Evolutionary conservation across 306 rosid genomes (phyloP), one percentile per base, ranked within the genome.

Genomic region (Vicia villosa): DNA sequence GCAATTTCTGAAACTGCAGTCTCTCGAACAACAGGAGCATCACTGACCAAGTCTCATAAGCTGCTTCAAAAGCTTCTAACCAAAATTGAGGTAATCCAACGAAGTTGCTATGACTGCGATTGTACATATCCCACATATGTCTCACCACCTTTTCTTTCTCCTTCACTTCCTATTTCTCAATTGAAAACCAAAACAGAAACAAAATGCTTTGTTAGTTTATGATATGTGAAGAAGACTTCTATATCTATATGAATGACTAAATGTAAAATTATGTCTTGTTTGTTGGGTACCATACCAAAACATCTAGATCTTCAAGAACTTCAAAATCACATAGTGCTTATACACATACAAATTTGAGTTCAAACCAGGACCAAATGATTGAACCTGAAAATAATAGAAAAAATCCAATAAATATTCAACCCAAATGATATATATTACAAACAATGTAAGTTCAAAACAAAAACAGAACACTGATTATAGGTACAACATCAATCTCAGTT

Each of bases 101-200:
- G 16, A 54, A 68, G 9, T 42, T 75, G 34, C 90, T 73, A 82
- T 72, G n/a, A n/a, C n/a, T n/a, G n/a, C n/a, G n/a, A n/a, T n/a
- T n/a, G n/a, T n/a, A n/a, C n/a, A n/a, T n/a, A 60, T 88, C 90
- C 98, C 98, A 92, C 91, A 92, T 82, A 54, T 79, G 91, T 73
- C 81, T 83, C 78, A 88, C 98, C 67, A 76, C 87, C 42, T 84
- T 92, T 86, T 85, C 85, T 57, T 89, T 82, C 66, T 88, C 98
- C 79, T 86, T 96, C 76, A 92, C 96, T 78, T 92, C 98, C 97
- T 92, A 69, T 68, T 57, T 61, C 40, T 3, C 21, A 34, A 28
- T 14, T 30, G 22, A 30, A 15, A 11, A 28, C 15, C 16, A 63
- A 19, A 24, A 24, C 17, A 56, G 3, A 55, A 38, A 12, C 8